phyloP scores from a whole-genome alignment of 2,329 filamentous ascomycete genomes.

The Dactylella cylindrospora region DNA sequence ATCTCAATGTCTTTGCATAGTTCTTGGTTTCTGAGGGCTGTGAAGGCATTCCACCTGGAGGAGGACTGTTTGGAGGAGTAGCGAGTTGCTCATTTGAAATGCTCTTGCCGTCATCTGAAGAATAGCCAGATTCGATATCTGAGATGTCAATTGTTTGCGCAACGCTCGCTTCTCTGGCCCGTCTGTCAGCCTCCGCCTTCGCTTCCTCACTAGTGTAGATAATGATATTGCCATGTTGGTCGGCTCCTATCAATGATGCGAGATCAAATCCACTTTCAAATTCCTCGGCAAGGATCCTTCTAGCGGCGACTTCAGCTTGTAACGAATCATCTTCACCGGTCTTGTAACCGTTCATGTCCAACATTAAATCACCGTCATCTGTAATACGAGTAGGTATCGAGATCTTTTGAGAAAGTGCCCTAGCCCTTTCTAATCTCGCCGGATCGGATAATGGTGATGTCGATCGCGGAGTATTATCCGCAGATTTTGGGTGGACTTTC shows the following conservation, averaged over 20 bases:
- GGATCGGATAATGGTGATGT: conserved; percentile 72
- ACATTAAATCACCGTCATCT: conserved; percentile 88
- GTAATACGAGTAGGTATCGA: conserved; percentile 89
- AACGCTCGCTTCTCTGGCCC: conserved; percentile 47
- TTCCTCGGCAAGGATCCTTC: conserved; percentile 89
- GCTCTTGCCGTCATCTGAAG: conserved; percentile 76
- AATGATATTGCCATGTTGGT: conserved; percentile 97
- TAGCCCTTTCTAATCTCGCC: conserved; percentile 77
- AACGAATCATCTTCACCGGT: conserved; percentile 89
- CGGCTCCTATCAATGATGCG: conserved; percentile 88
- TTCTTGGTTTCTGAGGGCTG: conserved; percentile 64
- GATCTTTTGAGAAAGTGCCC: conserved; percentile 80
- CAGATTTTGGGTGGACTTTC: conserved; percentile 47
- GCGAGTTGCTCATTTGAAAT: conserved; percentile 67
- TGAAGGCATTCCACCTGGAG: conserved; percentile 6
- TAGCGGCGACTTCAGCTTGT: conserved; percentile 86
- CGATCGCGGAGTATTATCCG: conserved; percentile 57
- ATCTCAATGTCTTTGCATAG: conserved; percentile 91
- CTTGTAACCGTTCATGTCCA: conserved; percentile 98
- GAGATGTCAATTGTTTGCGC: conserved; percentile 68
- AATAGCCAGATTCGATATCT: conserved; percentile 88
- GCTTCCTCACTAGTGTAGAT: conserved; percentile 98
- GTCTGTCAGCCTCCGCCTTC: conserved; percentile 63
- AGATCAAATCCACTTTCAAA: conserved; percentile 95
- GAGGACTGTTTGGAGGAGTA: conserved; percentile 43